Evolutionary conservation across 202 grass and related monocot species (phyloP).

Genomic region (Bolboschoenoplectus hybrid): DNA sequence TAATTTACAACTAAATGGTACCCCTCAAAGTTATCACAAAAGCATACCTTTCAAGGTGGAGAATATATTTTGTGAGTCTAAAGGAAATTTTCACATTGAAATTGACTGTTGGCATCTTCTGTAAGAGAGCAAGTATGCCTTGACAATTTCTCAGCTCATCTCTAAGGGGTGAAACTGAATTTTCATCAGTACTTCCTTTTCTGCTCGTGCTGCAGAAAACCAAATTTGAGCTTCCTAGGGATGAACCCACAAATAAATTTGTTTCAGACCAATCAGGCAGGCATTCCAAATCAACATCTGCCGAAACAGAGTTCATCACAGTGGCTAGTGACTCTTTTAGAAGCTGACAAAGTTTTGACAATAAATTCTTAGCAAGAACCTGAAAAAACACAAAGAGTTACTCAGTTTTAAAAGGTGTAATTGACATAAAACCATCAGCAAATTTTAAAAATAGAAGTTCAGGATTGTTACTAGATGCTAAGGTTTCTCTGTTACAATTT

Average conservation of each 20-base stretch:
- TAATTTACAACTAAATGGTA: slow-evolving; percentile 20
- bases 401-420: slow-evolving; percentile 8
- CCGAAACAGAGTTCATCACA: slow-evolving; percentile 45
- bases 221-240: not conserved
- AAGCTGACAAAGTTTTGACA: slow-evolving; percentile 62
- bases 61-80: slow-evolving; percentile 64
- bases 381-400: slow-evolving; percentile 36
- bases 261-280: slow-evolving; percentile 72
- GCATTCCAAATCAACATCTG: slow-evolving; percentile 50
- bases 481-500: not conserved
- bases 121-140: slow-evolving; percentile 64
- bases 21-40: not conserved
- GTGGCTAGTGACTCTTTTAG: slow-evolving; percentile 57
- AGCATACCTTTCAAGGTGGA: slow-evolving; percentile 91
- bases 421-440: slow-evolving; percentile 4
- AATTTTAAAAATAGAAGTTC: not conserved
- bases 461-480: slow-evolving; percentile 2
- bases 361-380: slow-evolving; percentile 75
- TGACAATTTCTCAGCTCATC: slow-evolving; percentile 64
- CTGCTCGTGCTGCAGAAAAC: slow-evolving; percentile 47
- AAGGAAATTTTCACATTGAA: slow-evolving; percentile 58
- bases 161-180: slow-evolving; percentile 42
- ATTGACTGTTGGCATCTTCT: slow-evolving; percentile 67
- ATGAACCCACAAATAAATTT: not conserved
- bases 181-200: slow-evolving; percentile 41